Conservation (phyloP, 495 filamentous ascomycete species). For the Aspergillus campestris region DNA sequence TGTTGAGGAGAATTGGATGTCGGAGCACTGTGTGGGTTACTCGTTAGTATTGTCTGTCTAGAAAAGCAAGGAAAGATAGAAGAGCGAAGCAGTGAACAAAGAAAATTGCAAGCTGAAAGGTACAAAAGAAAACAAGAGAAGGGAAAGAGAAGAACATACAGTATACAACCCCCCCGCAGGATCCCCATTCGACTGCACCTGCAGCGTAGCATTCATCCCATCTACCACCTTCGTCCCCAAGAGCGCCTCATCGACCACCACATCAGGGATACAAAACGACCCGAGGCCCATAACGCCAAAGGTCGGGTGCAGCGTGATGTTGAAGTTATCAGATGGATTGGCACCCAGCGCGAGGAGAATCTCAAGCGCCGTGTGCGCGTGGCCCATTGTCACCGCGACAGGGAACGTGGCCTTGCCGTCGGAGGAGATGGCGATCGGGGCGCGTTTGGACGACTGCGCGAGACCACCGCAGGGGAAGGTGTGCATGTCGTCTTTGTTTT, state of each 20-base stretch:
- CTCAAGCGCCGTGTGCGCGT: conserved; percentile 45
- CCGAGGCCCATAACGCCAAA: conserved; percentile 45
- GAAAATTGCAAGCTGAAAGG: not conserved
- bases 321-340: conserved; percentile 44
- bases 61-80: too few species aligned
- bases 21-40: conserved; percentile 46
- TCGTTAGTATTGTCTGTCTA: too few species aligned
- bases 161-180: conserved; percentile 47
- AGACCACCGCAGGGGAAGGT: conserved; percentile 52
- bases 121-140: not conserved
- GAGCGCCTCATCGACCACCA: conserved; percentile 32
- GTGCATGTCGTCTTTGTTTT: conserved; percentile 39
- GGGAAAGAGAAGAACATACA: conserved; percentile 21
- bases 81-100: not conserved
- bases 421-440: conserved; percentile 36
- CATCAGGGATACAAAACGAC: conserved; percentile 46
- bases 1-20: conserved; percentile 46
- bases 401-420: conserved; percentile 33
- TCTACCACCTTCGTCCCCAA: conserved; percentile 26
- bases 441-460: conserved; percentile 40
- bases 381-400: conserved; percentile 47
- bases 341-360: conserved; percentile 49
- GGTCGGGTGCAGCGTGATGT: conserved; percentile 41
- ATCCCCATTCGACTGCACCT: conserved; percentile 49
- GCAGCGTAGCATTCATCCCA: conserved; percentile 54